Evolutionary conservation across 352 stramenopile genomes (phyloP).

Genomic region (Globisporangium paddicum): DNA sequence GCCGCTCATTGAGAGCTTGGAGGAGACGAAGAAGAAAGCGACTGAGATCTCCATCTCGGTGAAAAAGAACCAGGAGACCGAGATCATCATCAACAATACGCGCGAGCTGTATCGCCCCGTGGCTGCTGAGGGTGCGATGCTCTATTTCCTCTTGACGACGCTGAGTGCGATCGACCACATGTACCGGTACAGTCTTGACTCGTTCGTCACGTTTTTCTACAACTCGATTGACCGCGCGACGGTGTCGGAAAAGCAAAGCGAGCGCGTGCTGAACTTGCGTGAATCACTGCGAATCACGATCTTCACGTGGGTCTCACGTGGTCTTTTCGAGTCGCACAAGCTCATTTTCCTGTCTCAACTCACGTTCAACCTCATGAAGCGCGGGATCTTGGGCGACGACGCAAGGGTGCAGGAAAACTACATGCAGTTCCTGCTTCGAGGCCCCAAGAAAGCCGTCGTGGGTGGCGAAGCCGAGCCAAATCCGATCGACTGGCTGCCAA

Average conservation of each 20-base stretch:
- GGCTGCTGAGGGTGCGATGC: slow-evolving; percentile 94
- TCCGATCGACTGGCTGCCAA: slow-evolving; percentile 91
- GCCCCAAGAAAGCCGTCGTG: slow-evolving; percentile 64
- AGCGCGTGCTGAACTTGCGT: slow-evolving; percentile 91
- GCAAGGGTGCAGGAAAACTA: slow-evolving; percentile 92
- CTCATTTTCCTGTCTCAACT: slow-evolving; percentile 96
- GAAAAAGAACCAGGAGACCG: slow-evolving; percentile 92
- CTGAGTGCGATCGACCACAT: slow-evolving; percentile 96
- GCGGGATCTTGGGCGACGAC: slow-evolving; percentile 92
- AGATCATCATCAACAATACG: slow-evolving; percentile 94
- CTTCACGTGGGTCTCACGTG: slow-evolving; percentile 95
- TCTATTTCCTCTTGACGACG: slow-evolving; percentile 97
- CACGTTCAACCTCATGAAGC: slow-evolving; percentile 98
- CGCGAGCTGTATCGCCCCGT: slow-evolving; percentile 93
- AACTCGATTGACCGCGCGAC: slow-evolving; percentile 92
- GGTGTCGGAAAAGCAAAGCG: slow-evolving; percentile 81
- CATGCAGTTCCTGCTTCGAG: slow-evolving; percentile 95
- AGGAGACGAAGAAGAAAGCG: slow-evolving; percentile 95
- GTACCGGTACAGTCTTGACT: slow-evolving; percentile 98
- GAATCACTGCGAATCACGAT: slow-evolving; percentile 95
- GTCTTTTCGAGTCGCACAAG: slow-evolving; percentile 96
- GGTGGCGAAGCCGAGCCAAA: slow-evolving; percentile 58
- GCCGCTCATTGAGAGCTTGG: slow-evolving; percentile 94
- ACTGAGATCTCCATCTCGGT: slow-evolving; percentile 95
- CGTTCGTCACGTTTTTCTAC: slow-evolving; percentile 97